Evolutionary conservation across 106 monocot genomes (phyloP).

Genomic region (Posidonia australis): DNA sequence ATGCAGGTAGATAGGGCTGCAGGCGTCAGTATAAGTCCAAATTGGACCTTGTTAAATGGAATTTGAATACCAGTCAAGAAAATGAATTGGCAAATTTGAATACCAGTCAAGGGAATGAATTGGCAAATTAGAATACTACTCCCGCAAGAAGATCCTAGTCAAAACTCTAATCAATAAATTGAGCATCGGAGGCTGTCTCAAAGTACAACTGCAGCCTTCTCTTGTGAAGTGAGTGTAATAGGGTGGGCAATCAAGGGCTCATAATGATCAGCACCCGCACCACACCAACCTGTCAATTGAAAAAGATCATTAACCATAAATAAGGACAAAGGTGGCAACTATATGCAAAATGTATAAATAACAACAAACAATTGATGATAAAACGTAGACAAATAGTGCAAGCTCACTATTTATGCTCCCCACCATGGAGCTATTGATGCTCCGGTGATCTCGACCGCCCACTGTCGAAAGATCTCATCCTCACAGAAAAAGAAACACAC

Average conservation of each 20-base stretch:
- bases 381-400: no score
- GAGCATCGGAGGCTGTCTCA: conserved; percentile 1
- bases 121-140: conserved; percentile 1
- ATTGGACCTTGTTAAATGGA: conserved; percentile 8
- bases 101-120: conserved; percentile 5
- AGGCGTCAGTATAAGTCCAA: conserved; percentile 10
- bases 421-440: no score
- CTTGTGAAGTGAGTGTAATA: conserved; percentile 41
- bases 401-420: no score
- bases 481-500: no score
- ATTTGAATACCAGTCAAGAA: no score
- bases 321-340: no score
- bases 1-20: conserved; percentile 9
- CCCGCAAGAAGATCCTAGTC: background rate
- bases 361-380: no score
- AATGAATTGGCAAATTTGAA: no score
- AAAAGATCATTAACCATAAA: background rate
- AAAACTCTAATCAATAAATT: background rate
- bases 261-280: conserved; percentile 91
- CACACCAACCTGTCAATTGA: conserved; percentile 79
- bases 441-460: no score
- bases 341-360: no score
- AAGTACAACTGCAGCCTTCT: conserved; percentile 76
- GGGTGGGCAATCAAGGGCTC: conserved; percentile 67
- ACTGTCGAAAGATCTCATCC: no score